These are phyloP conservation scores for Saxophila tyrrhenica DNA, from an alignment of 495 filamentous ascomycete genomes.

Conservation along the genomic window DNA sequence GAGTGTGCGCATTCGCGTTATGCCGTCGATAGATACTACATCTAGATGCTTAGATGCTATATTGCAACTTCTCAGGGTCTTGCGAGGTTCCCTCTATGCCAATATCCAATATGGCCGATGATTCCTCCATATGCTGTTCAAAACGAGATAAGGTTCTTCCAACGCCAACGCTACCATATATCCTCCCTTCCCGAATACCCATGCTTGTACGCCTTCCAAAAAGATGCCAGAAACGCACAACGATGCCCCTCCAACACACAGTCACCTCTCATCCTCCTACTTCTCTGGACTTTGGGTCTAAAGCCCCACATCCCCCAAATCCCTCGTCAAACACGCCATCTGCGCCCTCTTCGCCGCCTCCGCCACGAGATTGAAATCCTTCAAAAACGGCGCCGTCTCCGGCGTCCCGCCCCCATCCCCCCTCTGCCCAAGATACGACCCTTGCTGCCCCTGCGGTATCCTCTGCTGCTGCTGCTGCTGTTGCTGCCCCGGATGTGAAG, in stretches of 20 bases:
- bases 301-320: slow-evolving; percentile 58
- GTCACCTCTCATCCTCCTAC: too few relatives aligned
- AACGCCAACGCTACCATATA: not conserved
- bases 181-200: not conserved
- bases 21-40: too few relatives aligned
- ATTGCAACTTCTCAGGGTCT: too few relatives aligned
- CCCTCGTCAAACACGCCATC: slow-evolving; percentile 74
- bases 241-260: too few relatives aligned
- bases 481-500: slow-evolving; percentile 8
- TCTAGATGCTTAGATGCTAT: too few relatives aligned
- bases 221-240: not conserved
- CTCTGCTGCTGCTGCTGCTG: slow-evolving; percentile 9
- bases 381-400: slow-evolving; percentile 51
- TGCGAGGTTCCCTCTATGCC: too few relatives aligned
- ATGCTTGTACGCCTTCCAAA: not conserved
- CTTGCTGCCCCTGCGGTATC: slow-evolving; percentile 9
- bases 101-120: not conserved
- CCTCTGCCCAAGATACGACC: slow-evolving; percentile 14
- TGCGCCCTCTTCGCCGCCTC: slow-evolving; percentile 90
- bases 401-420: slow-evolving; percentile 23
- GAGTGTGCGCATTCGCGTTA: too few relatives aligned
- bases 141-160: not conserved
- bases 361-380: slow-evolving; percentile 78
- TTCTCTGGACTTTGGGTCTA: too few relatives aligned
- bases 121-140: not conserved